These are phyloP conservation scores for Rhizophagus prolifer DNA, from an alignment of 192 early-diverging fungal genomes.

Conservation along the genomic window DNA sequence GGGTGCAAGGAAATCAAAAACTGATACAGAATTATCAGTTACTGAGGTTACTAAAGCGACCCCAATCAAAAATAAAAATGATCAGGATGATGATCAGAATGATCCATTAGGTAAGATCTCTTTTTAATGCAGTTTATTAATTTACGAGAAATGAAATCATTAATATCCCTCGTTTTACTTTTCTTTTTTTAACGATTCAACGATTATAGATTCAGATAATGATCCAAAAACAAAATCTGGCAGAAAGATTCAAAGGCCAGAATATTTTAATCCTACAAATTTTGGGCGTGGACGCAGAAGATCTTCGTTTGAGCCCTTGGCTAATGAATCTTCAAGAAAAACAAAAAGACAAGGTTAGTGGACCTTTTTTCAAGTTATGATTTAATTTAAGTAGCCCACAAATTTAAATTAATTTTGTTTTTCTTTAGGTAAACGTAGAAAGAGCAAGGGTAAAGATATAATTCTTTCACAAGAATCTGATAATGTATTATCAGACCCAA, in stretches of 20 bases:
- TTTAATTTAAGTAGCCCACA: not conserved
- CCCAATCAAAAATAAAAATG: not conserved
- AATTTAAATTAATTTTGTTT: not conserved
- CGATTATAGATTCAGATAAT: not conserved
- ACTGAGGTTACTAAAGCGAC: not conserved
- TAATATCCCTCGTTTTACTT: not conserved
- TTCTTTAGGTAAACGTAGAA: not conserved
- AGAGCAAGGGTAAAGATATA: not conserved
- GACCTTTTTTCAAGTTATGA: too few relatives aligned
- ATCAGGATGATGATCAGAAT: not conserved
- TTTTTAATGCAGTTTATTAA: not conserved
- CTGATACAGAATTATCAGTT: not conserved
- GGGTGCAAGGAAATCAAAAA: not conserved
- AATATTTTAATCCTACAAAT: slow-evolving; percentile 8
- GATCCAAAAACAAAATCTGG: slow-evolving; percentile 28
- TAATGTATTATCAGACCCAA: not conserved
- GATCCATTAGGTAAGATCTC: not conserved
- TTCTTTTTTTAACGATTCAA: too few relatives aligned
- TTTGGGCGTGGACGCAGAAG: not conserved
- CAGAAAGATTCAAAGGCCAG: slow-evolving; percentile 21
- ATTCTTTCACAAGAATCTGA: not conserved
- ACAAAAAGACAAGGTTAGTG: not conserved
- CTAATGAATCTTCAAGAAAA: not conserved
- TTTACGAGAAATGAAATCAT: not conserved
- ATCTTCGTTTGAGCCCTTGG: not conserved